Evolutionary conservation across 1,284 basidiomycete species (phyloP).

Genomic region (Exobasidium rhododendri): DNA sequence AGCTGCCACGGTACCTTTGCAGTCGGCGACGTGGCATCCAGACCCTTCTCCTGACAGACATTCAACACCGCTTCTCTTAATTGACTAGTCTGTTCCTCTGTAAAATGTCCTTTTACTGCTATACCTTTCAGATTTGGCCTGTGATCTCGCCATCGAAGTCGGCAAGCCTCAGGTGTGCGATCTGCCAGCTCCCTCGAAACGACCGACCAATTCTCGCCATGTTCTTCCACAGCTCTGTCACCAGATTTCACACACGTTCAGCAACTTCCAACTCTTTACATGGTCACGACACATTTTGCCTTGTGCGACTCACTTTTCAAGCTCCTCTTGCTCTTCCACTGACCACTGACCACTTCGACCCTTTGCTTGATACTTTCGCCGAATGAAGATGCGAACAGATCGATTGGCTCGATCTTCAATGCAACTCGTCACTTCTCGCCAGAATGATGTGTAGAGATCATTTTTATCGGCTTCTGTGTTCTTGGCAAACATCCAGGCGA

Average conservation of each 20-base stretch:
- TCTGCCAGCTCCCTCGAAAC: neutral
- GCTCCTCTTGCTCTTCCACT: neutral
- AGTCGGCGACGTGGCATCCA: neutral
- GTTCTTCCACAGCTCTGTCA: neutral
- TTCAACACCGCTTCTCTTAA: neutral
- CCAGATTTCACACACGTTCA: neutral
- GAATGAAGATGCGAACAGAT: slow-evolving; percentile 4
- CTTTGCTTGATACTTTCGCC: neutral
- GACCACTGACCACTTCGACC: neutral
- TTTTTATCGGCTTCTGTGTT: neutral
- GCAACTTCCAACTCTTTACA: neutral
- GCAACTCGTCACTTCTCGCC: neutral
- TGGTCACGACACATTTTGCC: neutral
- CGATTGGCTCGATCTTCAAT: slow-evolving; percentile 8
- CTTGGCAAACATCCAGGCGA: slow-evolving; percentile 4
- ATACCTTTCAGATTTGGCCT: neutral
- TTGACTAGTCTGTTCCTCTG: neutral
- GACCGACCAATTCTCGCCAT: neutral
- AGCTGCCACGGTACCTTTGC: neutral
- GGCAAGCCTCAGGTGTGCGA: slow-evolving; percentile 2
- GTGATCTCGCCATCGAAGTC: slow-evolving; percentile 9
- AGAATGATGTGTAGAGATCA: neutral
- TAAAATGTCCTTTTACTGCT: slow-evolving; percentile 4
- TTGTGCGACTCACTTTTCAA: slow-evolving; percentile 8
- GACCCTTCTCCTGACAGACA: slow-evolving; percentile 5